phyloP scores from a whole-genome alignment of 345 rosid genomes.

The Hypericum perforatum region DNA sequence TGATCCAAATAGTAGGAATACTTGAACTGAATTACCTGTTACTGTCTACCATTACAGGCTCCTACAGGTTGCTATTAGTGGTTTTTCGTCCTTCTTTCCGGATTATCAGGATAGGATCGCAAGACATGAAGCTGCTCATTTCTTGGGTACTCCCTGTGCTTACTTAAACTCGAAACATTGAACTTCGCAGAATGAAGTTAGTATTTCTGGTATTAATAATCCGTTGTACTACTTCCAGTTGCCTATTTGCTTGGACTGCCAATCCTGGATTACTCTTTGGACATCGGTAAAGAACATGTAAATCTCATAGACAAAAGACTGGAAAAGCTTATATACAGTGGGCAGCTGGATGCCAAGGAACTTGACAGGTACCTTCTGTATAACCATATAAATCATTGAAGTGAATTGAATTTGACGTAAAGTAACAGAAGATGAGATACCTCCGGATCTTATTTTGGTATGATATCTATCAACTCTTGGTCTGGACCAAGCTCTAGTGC shows the following conservation, averaged over 20 bases:
- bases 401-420: too few relatives aligned
- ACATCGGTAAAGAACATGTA: conserved; percentile 89
- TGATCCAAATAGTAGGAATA: too few relatives aligned
- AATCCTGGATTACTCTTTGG: conserved; percentile 73
- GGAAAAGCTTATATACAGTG: conserved; percentile 77
- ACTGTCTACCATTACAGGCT: conserved; percentile 30
- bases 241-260: conserved; percentile 85
- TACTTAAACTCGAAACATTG: neutral
- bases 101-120: conserved; percentile 85
- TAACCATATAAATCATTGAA: neutral
- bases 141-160: conserved; percentile 42
- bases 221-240: conserved; percentile 31
- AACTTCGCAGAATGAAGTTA: neutral
- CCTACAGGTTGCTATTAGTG: conserved; percentile 74
- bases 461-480: too few relatives aligned
- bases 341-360: conserved; percentile 76
- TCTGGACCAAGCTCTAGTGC: too few relatives aligned
- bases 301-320: conserved; percentile 75
- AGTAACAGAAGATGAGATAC: too few relatives aligned
- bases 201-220: conserved; percentile 5
- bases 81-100: conserved; percentile 71
- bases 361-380: conserved; percentile 53
- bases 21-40: too few relatives aligned
- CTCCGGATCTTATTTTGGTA: too few relatives aligned
- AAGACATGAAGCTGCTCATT: conserved; percentile 88